A percentile compares a stretch with the other conserved stretches of the same genome.
Evolutionary conservation across 225 moss, liverwort and hornwort genomes (phyloP).

Genomic region (Climacium dendroides): DNA sequence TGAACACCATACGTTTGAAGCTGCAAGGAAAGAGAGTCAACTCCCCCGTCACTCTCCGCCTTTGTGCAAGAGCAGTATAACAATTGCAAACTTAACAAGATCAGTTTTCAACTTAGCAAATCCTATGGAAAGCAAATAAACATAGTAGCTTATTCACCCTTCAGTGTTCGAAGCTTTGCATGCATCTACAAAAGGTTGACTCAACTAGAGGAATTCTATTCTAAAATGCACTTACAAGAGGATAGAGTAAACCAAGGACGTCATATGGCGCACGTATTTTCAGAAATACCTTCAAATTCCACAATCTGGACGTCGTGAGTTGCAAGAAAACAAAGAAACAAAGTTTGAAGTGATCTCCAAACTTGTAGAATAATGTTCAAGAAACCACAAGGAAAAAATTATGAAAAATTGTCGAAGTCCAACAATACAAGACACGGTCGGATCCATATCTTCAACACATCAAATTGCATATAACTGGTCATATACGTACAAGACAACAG

Average conservation of each 20-base stretch:
- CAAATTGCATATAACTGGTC: neutral
- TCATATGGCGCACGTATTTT: constrained; percentile 36
- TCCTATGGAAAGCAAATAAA: neutral
- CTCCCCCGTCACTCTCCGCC: neutral
- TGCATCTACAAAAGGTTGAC: neutral
- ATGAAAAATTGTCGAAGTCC: neutral
- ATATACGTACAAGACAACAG: neutral
- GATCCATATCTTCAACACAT: neutral
- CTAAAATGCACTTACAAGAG: constrained; percentile 29
- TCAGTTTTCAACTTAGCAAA: neutral
- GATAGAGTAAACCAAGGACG: constrained; percentile 42
- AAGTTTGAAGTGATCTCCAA: neutral
- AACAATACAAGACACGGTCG: neutral
- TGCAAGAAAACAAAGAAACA: neutral
- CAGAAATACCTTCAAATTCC: constrained; percentile 12
- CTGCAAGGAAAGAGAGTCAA: constrained; percentile 10
- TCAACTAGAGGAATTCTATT: neutral
- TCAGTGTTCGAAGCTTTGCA: neutral
- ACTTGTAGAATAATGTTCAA: neutral
- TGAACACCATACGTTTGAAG: constrained; percentile 34
- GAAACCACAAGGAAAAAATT: neutral
- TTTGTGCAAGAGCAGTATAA: neutral
- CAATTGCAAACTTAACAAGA: neutral
- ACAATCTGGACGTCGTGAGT: neutral
- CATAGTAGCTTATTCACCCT: neutral